A percentile compares a stretch with the other conserved stretches of the same genome.
Evolutionary conservation across 1,284 basidiomycete genomes (phyloP).

Genomic region (Binderoboletus segoi): DNA sequence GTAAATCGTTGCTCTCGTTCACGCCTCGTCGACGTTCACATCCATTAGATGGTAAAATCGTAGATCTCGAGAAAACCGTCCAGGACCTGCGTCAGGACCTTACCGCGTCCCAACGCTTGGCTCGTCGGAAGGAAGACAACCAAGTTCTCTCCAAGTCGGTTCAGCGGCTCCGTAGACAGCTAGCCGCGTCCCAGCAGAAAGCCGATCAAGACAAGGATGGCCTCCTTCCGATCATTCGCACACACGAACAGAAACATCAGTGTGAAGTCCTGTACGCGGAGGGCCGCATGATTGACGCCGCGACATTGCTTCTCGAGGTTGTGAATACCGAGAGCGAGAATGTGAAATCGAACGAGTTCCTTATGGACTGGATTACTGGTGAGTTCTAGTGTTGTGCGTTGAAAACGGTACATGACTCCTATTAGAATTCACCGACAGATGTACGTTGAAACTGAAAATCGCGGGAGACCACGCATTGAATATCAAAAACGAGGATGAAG

Average conservation of each 20-base stretch:
- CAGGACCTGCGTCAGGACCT: too few species aligned
- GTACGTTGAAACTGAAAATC: background rate
- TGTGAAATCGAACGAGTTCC: background rate
- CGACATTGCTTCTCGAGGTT: background rate
- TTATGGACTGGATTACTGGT: constrained; percentile 10
- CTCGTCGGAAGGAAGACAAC: too few species aligned
- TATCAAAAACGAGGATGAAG: background rate
- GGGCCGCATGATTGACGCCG: constrained; percentile 1
- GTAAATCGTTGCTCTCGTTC: too few species aligned
- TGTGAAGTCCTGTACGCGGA: constrained; percentile 4
- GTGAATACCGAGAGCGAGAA: background rate
- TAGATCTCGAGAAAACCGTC: too few species aligned
- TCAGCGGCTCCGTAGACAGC: background rate
- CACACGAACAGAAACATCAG: constrained; percentile 4
- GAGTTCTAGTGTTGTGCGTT: background rate
- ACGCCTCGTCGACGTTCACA: too few species aligned
- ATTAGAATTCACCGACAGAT: constrained; percentile 12
- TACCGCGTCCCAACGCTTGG: too few species aligned
- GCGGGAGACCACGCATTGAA: constrained; percentile 5
- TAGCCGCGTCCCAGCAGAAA: background rate
- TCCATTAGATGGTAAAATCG: too few species aligned
- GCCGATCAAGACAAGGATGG: too few species aligned
- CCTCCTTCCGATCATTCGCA: background rate
- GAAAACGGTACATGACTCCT: background rate
- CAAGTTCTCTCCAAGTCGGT: too few species aligned